These are phyloP conservation scores for Endoconidiophora laricicola DNA, from an alignment of 2,329 filamentous ascomycete species.

Conservation along the genomic window DNA sequence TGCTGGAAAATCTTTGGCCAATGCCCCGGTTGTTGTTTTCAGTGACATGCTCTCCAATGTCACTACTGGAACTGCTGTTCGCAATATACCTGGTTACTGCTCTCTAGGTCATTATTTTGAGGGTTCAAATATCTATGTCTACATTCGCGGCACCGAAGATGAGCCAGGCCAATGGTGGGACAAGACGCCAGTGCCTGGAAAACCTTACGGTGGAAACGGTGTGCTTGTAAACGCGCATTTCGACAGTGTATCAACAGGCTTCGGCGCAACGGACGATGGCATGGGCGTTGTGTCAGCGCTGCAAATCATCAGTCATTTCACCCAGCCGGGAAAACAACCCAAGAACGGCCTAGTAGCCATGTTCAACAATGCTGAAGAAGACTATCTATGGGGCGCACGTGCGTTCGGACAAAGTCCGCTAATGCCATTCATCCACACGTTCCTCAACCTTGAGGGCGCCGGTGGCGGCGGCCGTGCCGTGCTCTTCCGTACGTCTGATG, in stretches of 20 bases:
- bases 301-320: conserved; percentile 78
- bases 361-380: conserved; percentile 92
- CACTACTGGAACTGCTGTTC: conserved; percentile 31
- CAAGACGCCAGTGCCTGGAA: conserved; percentile 22
- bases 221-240: conserved; percentile 92
- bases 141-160: conserved; percentile 69
- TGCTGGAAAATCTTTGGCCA: conserved; percentile 1
- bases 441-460: conserved; percentile 88
- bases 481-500: conserved; percentile 76
- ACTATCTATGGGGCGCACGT: conserved; percentile 72
- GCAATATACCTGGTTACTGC: conserved; percentile 16
- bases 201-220: conserved; percentile 46
- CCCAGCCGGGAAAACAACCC: conserved; percentile 51
- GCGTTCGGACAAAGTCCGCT: conserved; percentile 74
- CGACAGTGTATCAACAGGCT: conserved; percentile 83
- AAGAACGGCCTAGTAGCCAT: conserved; percentile 67
- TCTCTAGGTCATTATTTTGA: conserved; percentile 62
- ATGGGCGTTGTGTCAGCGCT: conserved; percentile 75
- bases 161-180: conserved; percentile 60
- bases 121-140: conserved; percentile 80
- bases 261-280: conserved; percentile 86
- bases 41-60: conserved; percentile 67
- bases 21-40: conserved; percentile 47
- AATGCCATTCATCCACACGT: conserved; percentile 65
- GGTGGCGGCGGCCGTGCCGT: conserved; percentile 79